These are phyloP conservation scores for Pterocarpus macrocarpus DNA, from an alignment of 306 rosid genomes.

Conservation along the genomic window DNA sequence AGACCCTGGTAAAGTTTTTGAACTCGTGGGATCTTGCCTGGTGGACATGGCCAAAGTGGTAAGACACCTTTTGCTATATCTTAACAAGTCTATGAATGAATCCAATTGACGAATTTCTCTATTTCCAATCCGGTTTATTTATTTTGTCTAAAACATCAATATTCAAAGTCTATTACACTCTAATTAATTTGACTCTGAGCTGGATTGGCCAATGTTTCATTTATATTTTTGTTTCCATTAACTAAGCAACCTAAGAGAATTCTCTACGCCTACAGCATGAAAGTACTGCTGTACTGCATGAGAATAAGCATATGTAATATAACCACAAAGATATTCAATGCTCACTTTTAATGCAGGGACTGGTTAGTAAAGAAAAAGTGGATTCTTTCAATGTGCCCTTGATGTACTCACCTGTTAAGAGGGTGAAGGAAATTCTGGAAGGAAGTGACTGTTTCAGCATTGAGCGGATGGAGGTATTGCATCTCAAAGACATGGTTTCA, in stretches of 20 bases:
- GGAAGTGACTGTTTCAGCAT: constrained; percentile 8
- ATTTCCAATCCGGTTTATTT: too few species aligned
- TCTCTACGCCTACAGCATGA: too few species aligned
- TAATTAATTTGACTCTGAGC: too few species aligned
- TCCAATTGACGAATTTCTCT: background rate
- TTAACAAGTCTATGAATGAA: background rate
- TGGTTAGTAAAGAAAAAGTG: constrained; percentile 34
- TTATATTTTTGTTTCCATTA: too few species aligned
- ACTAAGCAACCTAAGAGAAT: too few species aligned
- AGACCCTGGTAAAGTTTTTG: constrained; percentile 19
- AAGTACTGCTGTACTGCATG: background rate
- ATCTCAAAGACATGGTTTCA: background rate
- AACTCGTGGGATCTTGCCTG: constrained; percentile 45
- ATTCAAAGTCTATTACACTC: too few species aligned
- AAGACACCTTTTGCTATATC: background rate
- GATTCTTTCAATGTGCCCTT: constrained; percentile 42
- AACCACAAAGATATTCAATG: background rate
- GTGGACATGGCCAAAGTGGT: constrained; percentile 46
- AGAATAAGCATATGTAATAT: background rate
- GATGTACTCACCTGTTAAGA: background rate
- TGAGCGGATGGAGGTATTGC: constrained; percentile 10
- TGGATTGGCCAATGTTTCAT: too few species aligned
- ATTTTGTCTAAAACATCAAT: too few species aligned
- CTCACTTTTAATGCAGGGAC: constrained; percentile 31
- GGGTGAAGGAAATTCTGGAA: constrained; percentile 15